Evolutionary conservation across 768 basidiomycete species (phyloP).

Genomic region (Leucosporidium scottii): DNA sequence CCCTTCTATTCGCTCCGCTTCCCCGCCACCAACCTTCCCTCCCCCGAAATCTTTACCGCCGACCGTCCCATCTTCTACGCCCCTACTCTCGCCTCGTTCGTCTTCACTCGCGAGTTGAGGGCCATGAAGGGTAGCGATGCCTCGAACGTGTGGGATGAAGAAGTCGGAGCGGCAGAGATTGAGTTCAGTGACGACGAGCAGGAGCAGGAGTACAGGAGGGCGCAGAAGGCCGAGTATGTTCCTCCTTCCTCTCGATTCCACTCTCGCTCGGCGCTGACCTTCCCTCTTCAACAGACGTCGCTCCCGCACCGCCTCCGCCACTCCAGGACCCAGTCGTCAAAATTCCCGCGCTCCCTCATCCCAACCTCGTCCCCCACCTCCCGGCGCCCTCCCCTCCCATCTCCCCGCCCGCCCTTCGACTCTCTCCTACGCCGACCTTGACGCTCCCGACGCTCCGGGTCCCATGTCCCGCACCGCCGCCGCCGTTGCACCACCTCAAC

Average conservation of each 20-base stretch:
- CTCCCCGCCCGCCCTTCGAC: slow-evolving; percentile 24
- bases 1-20: slow-evolving; percentile 87
- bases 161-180: slow-evolving; percentile 76
- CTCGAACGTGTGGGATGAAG: slow-evolving; percentile 89
- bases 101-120: slow-evolving; percentile 67
- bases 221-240: slow-evolving; percentile 46
- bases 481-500: background rate
- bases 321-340: slow-evolving; percentile 15
- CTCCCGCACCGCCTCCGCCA: slow-evolving; percentile 11
- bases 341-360: slow-evolving; percentile 6
- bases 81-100: slow-evolving; percentile 67
- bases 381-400: slow-evolving; percentile 8
- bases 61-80: slow-evolving; percentile 66
- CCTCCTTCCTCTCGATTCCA: background rate
- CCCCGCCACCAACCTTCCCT: slow-evolving; percentile 40
- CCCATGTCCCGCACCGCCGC: background rate
- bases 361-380: slow-evolving; percentile 1
- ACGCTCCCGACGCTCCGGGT: slow-evolving; percentile 10
- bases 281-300: slow-evolving; percentile 4
- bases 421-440: slow-evolving; percentile 30
- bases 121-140: slow-evolving; percentile 77
- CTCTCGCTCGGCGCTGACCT: too few species aligned
- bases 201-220: slow-evolving; percentile 65
- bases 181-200: slow-evolving; percentile 96
- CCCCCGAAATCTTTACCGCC: slow-evolving; percentile 31